phyloP scores from a whole-genome alignment of 2,329 filamentous ascomycete species.

The Pestalotiopsis sp. region DNA sequence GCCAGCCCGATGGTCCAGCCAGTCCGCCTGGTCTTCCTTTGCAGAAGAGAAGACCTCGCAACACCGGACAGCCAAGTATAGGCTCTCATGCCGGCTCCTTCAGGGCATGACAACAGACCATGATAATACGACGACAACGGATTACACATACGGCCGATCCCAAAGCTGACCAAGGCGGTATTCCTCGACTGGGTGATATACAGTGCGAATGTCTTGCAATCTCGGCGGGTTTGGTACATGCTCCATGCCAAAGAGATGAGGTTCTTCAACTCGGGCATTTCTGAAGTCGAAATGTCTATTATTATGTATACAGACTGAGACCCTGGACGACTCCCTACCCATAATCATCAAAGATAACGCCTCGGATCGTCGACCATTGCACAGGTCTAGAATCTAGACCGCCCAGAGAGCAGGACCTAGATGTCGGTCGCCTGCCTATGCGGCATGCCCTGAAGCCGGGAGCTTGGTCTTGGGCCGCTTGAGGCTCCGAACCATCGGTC shows the following conservation, averaged over 20 bases:
- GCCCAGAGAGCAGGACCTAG: neutral
- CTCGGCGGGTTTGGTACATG: neutral
- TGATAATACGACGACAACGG: neutral
- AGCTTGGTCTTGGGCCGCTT: neutral
- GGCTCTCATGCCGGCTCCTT: neutral
- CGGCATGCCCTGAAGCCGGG: neutral
- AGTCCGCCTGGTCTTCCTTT: neutral
- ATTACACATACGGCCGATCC: neutral
- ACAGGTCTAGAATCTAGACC: neutral
- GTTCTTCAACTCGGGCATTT: neutral
- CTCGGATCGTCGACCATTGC: neutral
- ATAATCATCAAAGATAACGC: neutral
- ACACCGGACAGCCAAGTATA: neutral
- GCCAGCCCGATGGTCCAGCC: neutral
- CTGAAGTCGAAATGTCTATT: neutral
- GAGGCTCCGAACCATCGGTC: constrained; percentile 12
- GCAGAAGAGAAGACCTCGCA: neutral
- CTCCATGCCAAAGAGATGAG: neutral
- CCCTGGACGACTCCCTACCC: neutral
- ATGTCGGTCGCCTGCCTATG: neutral
- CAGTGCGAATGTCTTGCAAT: neutral
- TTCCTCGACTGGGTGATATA: neutral
- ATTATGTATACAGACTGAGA: neutral
- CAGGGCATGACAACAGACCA: neutral
- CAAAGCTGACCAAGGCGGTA: neutral